Conservation (phyloP, 768 basidiomycete species). For the Phanerochaete sordida region DNA sequence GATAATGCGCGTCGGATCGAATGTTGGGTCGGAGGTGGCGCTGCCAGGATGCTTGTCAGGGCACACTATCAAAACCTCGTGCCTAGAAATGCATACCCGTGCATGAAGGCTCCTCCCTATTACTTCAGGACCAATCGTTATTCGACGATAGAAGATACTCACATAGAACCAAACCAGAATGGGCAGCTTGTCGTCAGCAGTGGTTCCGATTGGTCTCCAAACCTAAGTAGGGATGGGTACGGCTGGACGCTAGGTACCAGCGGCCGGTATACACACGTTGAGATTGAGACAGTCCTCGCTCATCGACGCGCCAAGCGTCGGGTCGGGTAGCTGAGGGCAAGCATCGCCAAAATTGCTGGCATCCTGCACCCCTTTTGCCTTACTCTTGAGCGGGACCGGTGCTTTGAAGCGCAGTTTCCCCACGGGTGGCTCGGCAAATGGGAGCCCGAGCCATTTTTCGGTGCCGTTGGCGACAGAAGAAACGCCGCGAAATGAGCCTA, state of each 20-base stretch:
- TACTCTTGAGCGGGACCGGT: constrained; percentile 36
- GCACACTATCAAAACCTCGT: not conserved
- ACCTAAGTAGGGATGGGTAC: constrained; percentile 15
- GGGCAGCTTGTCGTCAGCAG: constrained; percentile 21
- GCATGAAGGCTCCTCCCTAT: constrained; percentile 44
- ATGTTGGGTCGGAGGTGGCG: constrained; percentile 36
- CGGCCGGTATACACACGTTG: constrained; percentile 41
- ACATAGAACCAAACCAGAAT: constrained; percentile 34
- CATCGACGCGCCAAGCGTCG: constrained; percentile 39
- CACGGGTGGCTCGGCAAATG: constrained; percentile 53
- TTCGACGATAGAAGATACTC: constrained; percentile 7
- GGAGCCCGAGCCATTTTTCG: constrained; percentile 57
- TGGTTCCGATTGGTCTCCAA: constrained; percentile 26
- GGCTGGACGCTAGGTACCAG: constrained; percentile 1
- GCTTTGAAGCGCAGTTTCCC: constrained; percentile 55
- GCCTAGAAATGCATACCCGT: constrained; percentile 38
- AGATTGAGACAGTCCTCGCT: constrained; percentile 52
- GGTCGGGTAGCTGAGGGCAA: constrained; percentile 44
- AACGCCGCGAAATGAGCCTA: constrained; percentile 46
- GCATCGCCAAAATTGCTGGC: constrained; percentile 53
- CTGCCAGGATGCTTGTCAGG: constrained; percentile 22
- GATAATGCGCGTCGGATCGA: constrained; percentile 28
- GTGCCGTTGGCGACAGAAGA: constrained; percentile 23
- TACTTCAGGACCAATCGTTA: not conserved
- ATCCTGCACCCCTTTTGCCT: constrained; percentile 25